Evolutionary conservation across 2,329 filamentous ascomycete species (phyloP).

Genomic region (Arthroderma sp.): DNA sequence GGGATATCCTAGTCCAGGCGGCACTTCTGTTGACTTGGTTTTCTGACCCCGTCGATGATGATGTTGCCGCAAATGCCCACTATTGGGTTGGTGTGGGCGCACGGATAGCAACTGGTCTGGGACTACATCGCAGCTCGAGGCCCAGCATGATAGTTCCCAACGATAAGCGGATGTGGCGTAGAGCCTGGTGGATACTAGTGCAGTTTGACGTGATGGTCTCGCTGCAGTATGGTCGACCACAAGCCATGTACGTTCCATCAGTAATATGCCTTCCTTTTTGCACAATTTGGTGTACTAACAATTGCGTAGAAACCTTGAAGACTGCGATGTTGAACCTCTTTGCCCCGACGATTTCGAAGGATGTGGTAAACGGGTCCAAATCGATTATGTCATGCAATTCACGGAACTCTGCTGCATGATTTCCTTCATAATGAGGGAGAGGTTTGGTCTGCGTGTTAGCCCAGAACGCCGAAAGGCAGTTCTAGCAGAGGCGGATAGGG

Average conservation of each 20-base stretch:
- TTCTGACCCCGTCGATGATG: slow-evolving; percentile 39
- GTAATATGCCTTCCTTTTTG: not conserved
- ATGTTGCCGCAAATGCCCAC: slow-evolving; percentile 41
- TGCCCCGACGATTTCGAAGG: slow-evolving; percentile 35
- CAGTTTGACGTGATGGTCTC: slow-evolving; percentile 33
- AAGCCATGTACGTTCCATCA: slow-evolving; percentile 30
- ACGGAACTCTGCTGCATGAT: slow-evolving; percentile 40
- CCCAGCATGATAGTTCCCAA: slow-evolving; percentile 27
- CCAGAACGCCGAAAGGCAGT: slow-evolving; percentile 29
- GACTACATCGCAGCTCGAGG: slow-evolving; percentile 38
- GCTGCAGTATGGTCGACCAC: slow-evolving; percentile 38
- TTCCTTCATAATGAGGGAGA: slow-evolving; percentile 30
- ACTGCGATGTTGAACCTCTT: slow-evolving; percentile 37
- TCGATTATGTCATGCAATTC: slow-evolving; percentile 36
- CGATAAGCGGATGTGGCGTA: slow-evolving; percentile 32
- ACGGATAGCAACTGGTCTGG: slow-evolving; percentile 40
- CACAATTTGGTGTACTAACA: not conserved
- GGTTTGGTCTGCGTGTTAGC: slow-evolving; percentile 28
- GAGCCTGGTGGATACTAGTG: slow-evolving; percentile 32
- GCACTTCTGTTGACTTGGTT: slow-evolving; percentile 44
- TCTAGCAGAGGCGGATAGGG: slow-evolving; percentile 29
- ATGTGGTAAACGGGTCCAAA: slow-evolving; percentile 31
- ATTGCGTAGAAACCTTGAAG: slow-evolving; percentile 31
- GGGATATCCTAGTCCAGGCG: slow-evolving; percentile 41
- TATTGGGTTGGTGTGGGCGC: slow-evolving; percentile 42